Percentiles rank a stretch among this genome's conserved stretches.
phyloP scores from a whole-genome alignment of 1,284 basidiomycete genomes.

The Marasmius sp. region DNA sequence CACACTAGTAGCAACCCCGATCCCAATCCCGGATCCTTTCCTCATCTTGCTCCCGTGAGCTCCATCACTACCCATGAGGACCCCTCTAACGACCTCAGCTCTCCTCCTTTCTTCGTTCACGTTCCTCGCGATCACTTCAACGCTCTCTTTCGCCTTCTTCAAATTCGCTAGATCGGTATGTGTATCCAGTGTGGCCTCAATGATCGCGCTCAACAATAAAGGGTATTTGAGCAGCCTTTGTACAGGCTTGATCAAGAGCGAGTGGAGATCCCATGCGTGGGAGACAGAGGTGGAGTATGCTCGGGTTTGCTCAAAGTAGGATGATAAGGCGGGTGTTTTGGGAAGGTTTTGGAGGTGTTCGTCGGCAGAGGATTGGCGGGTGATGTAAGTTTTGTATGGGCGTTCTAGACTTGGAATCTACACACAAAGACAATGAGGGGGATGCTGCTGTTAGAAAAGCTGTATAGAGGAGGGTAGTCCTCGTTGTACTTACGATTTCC shows the following conservation, averaged over 20 bases:
- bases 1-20: slow-evolving; percentile 54
- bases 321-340: slow-evolving; percentile 55
- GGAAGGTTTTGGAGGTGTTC: slow-evolving; percentile 64
- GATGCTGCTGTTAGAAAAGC: neutral
- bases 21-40: slow-evolving; percentile 32
- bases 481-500: slow-evolving; percentile 50
- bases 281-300: slow-evolving; percentile 70
- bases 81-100: slow-evolving; percentile 81
- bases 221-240: slow-evolving; percentile 94
- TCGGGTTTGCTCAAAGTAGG: slow-evolving; percentile 72
- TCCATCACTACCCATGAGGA: slow-evolving; percentile 38
- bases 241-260: slow-evolving; percentile 90
- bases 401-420: slow-evolving; percentile 79
- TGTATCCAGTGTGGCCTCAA: slow-evolving; percentile 73
- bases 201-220: slow-evolving; percentile 78
- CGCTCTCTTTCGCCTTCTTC: slow-evolving; percentile 60
- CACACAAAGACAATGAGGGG: slow-evolving; percentile 7
- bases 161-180: slow-evolving; percentile 78
- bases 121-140: slow-evolving; percentile 78
- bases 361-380: slow-evolving; percentile 78
- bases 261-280: slow-evolving; percentile 92
- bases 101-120: slow-evolving; percentile 88
- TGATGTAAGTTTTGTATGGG: slow-evolving; percentile 86
- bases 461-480: slow-evolving; percentile 1
- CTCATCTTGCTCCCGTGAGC: slow-evolving; percentile 39